These are phyloP conservation scores for Ilex aquifolium DNA, from an alignment of 257 asterid genomes.

Conservation along the genomic window DNA sequence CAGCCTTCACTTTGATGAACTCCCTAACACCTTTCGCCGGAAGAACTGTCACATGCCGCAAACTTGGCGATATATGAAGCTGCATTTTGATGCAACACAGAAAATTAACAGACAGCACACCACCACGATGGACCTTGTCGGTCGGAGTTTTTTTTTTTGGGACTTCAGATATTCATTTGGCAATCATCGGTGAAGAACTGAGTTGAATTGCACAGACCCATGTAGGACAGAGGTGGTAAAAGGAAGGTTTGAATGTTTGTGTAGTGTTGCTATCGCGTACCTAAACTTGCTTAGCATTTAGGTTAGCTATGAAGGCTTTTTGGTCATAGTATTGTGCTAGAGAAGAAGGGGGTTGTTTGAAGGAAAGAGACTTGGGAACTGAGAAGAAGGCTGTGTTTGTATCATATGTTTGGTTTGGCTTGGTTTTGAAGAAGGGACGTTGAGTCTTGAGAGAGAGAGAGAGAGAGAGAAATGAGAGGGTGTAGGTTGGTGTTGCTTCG, in stretches of 20 bases:
- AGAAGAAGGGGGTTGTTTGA: conserved; percentile 44
- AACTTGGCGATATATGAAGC: conserved; percentile 80
- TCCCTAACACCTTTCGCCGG: conserved; percentile 69
- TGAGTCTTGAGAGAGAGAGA: too few species aligned
- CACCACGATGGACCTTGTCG: too few species aligned
- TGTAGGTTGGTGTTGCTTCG: too few species aligned
- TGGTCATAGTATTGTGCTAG: conserved; percentile 5
- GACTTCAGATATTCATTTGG: too few species aligned
- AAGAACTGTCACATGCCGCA: conserved; percentile 66
- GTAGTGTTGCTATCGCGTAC: conserved; percentile 59
- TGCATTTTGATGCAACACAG: conserved; percentile 32
- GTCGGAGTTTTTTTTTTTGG: too few species aligned
- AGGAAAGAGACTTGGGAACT: conserved; percentile 62
- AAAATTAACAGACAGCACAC: too few species aligned
- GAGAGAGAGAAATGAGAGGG: too few species aligned
- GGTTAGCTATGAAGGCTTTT: conserved; percentile 27
- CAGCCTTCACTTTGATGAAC: conserved; percentile 60
- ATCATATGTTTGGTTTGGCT: too few species aligned
- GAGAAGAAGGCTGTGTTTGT: conserved; percentile 15
- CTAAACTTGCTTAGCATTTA: conserved; percentile 74
- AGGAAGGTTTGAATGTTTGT: conserved; percentile 15
- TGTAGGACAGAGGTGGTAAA: too few species aligned
- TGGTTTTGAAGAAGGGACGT: too few species aligned
- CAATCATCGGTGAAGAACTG: too few species aligned
- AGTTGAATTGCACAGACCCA: too few species aligned